Evolutionary conservation across 2,329 filamentous ascomycete species (phyloP).

Genomic region (Lachnellula arida): DNA sequence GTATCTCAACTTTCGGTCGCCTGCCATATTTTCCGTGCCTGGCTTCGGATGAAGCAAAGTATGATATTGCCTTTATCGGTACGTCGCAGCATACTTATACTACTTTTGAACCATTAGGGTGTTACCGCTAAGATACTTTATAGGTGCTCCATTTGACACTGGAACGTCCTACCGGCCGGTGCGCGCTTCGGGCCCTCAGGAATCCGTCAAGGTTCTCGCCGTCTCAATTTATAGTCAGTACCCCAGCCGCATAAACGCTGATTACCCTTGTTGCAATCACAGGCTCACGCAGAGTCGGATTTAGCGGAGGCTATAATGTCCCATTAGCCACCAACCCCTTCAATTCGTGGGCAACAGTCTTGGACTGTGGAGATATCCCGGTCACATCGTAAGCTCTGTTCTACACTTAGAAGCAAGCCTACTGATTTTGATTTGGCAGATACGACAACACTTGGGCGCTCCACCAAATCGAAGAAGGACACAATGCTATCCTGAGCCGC

Average conservation of each 20-base stretch:
- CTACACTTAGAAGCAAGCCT: not conserved
- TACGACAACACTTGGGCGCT: conserved; percentile 82
- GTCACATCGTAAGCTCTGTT: conserved; percentile 66
- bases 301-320: conserved; percentile 82
- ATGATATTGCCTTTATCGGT: conserved; percentile 84
- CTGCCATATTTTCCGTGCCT: conserved; percentile 75
- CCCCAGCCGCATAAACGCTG: conserved; percentile 19
- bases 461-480: conserved; percentile 80
- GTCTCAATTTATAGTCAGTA: conserved; percentile 80
- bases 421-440: conserved; percentile 35
- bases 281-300: conserved; percentile 37
- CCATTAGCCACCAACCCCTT: conserved; percentile 76
- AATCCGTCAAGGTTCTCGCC: conserved; percentile 79
- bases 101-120: conserved; percentile 7
- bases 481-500: conserved; percentile 69
- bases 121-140: conserved; percentile 6
- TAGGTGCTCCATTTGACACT: conserved; percentile 79
- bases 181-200: conserved; percentile 81
- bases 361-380: conserved; percentile 81
- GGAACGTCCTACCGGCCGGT: conserved; percentile 81
- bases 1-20: conserved; percentile 80
- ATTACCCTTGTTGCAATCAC: conserved; percentile 23
- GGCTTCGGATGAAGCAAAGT: conserved; percentile 62
- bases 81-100: conserved; percentile 22
- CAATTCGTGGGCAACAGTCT: conserved; percentile 71